Percentiles rank a stretch among this genome's conserved stretches.
Conservation (phyloP, 768 basidiomycete species). For the Cystoderma amianthinum region DNA sequence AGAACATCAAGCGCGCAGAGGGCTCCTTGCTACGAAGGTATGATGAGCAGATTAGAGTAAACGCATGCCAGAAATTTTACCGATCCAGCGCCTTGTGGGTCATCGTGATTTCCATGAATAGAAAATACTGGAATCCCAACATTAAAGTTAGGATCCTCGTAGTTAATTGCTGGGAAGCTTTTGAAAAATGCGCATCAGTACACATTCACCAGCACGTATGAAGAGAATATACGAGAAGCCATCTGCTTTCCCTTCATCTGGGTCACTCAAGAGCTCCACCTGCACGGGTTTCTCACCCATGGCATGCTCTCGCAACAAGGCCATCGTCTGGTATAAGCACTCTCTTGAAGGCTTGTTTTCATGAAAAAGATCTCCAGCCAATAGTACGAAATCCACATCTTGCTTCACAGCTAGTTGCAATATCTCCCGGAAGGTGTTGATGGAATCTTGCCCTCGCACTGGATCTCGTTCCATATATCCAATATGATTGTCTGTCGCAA, state of each 20-base stretch:
- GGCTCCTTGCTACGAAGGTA: constrained; percentile 82
- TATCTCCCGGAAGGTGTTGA: constrained; percentile 93
- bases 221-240: constrained; percentile 66
- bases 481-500: constrained; percentile 95
- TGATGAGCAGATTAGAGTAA: not conserved
- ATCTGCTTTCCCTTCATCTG: constrained; percentile 80
- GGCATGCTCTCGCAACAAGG: constrained; percentile 85
- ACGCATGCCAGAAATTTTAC: constrained; percentile 42
- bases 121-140: constrained; percentile 96
- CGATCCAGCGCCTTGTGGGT: constrained; percentile 92
- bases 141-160: constrained; percentile 95
- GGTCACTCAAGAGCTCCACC: constrained; percentile 88
- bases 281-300: constrained; percentile 85
- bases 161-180: constrained; percentile 95
- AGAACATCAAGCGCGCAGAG: constrained; percentile 93
- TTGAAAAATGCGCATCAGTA: constrained; percentile 1
- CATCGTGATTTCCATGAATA: constrained; percentile 98
- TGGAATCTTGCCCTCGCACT: constrained; percentile 88
- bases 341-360: constrained; percentile 94
- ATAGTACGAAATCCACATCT: constrained; percentile 90
- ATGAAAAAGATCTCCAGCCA: constrained; percentile 96
- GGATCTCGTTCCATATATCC: constrained; percentile 95
- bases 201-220: not conserved
- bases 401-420: constrained; percentile 85
- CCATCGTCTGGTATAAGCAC: constrained; percentile 83